Base-by-base conservation (phyloP, 2,329 filamentous ascomycete genomes). In the Aspergillus floridensis region DNA sequence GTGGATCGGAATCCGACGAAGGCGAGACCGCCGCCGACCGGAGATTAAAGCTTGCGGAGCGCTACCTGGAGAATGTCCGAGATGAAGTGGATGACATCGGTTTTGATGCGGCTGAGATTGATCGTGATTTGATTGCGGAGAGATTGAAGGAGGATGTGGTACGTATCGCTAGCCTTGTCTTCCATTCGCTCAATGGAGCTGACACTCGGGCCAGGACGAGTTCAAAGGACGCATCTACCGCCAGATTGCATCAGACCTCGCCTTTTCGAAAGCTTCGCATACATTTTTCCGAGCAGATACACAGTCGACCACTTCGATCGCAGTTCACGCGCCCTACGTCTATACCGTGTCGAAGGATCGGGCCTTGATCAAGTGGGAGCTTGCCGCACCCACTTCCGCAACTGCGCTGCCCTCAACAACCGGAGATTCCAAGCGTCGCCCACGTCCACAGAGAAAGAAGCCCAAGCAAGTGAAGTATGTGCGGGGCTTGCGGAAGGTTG, bases 51-150 rank as follows among this genome's bases (percentile, higher is more conserved):
- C 84, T 99, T 29, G 95, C 95, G 31, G 92, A 98, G 78, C 87
- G 91, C 69, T 98, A 99, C 74, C 84, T 99, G 57, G 89, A 96
- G 57, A 96, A 96, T 72, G 87, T 97, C 63, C 87, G 89, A 69
- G 85, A 90, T 69, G 90, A 96, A 66, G 87, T 92, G 59, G 89
- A 96, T 67, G 89, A 92, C 64, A 84, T 84, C 56, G 95, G 92
- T 44, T 99, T 98, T 71, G 92, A 99, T 77, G 95, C 95, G 7
- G 92, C 89, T 67, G 91, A 98, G 56, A 90, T 99, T 59, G 95
- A 98, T 77, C 84, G 89, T 60, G 95, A 99, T 72, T 80, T 97
- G 68, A 93, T 99, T 69, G 92, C 93, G 47, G 91, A 96, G 75
- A 83, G 93, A 67, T 80, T 99, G 68, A 88, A 93, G 76, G 92